Evolutionary conservation across 2,329 filamentous ascomycete genomes (phyloP).

Genomic region (Ciborinia camelliae): DNA sequence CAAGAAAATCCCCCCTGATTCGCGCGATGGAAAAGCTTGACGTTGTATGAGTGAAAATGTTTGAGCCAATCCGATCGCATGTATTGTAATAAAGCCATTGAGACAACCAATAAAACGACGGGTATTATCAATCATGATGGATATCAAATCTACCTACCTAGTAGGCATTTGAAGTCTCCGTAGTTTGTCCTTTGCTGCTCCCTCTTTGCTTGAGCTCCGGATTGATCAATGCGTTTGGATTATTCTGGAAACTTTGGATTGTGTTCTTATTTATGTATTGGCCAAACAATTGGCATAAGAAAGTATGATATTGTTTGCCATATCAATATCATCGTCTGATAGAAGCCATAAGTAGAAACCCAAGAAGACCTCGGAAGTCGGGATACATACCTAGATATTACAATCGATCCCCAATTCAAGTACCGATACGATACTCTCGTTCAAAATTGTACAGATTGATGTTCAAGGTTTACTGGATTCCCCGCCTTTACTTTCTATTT

Average conservation of each 20-base stretch:
- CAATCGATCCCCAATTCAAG: too few relatives aligned
- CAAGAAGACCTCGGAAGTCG: too few relatives aligned
- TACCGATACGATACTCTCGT: too few relatives aligned
- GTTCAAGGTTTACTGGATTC: not conserved
- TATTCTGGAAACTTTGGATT: not conserved
- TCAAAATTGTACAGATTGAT: not conserved
- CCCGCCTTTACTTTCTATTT: not conserved
- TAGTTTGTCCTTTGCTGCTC: not conserved
- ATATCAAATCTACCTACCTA: not conserved
- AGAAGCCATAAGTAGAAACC: too few relatives aligned
- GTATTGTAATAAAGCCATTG: conserved; percentile 2
- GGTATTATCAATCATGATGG: conserved; percentile 6
- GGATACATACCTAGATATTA: too few relatives aligned
- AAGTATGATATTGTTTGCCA: too few relatives aligned
- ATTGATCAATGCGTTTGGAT: not conserved
- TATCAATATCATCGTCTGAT: too few relatives aligned
- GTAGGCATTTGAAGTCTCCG: not conserved
- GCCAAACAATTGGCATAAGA: too few relatives aligned
- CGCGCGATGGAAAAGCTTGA: not conserved
- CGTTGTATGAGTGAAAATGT: not conserved
- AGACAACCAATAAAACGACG: not conserved
- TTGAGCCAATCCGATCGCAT: not conserved
- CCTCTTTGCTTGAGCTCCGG: not conserved
- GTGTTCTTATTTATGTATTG: not conserved
- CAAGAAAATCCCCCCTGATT: not conserved